Evolutionary conservation across 2,329 filamentous ascomycete genomes (phyloP), one percentile per base, ranked within the genome.

Genomic region (Ophiostoma novo-ulmi): DNA sequence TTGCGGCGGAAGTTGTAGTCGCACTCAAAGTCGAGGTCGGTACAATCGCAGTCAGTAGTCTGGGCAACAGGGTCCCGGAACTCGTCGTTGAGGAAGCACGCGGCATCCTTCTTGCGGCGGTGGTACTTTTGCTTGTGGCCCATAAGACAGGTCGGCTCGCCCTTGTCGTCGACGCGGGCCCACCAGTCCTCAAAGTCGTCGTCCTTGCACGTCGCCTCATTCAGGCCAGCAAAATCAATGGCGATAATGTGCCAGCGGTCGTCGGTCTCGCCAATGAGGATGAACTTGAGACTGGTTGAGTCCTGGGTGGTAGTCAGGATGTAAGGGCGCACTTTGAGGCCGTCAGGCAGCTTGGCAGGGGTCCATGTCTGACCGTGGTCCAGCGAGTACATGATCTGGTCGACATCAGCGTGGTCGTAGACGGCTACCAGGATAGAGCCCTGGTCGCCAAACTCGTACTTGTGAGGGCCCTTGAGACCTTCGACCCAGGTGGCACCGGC

Each of bases 401-500:
- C 80, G 13, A 90, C 82, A 71, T 89, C 81, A 52, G 88, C 81
- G 0, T 90, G 92, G 75, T 97, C 92, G 73, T 87, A 85, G 52
- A 98, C 84, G 4, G 95, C 95, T 39, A 98, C 85, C 39, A 99
- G 82, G 26, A 99, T 87, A 20, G 93, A 93, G 1, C 95, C 95
- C 74, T 96, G 91, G 75, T 97, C 94, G 69, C 95, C 95, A 78
- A 98, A 96, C 77, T 97, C 94, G 79, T 97, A 99, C 78, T 96
- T 95, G 81, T 98, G 93, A 14, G 94, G 91, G 26, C 92, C 92
- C 20, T 93, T 84, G 5, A 92, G 84, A 0, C 89, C 87, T 77
- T 89, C 83, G 52, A 83, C 87, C 95, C 96, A 99, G 1, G 89
- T 94, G 72, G 92, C 81, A 58, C 95, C 95, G 26, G 94, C 94